Evolutionary conservation across 352 stramenopile genomes (phyloP).

Genomic region (Pythium apleroticum): DNA sequence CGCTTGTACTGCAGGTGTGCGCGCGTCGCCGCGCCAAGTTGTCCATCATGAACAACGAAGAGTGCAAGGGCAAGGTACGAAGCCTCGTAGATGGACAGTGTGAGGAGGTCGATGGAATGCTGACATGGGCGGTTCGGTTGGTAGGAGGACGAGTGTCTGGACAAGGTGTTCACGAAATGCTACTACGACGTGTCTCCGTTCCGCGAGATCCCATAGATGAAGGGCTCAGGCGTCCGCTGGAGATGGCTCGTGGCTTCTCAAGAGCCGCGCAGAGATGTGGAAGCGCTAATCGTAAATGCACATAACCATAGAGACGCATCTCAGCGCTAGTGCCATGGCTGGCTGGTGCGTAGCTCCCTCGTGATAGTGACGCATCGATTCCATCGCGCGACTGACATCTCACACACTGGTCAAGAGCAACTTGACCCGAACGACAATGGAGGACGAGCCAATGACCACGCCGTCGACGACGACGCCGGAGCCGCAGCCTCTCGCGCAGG

Average conservation of each 20-base stretch:
- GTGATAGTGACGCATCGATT: constrained; percentile 13
- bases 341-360: constrained; percentile 22
- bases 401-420: constrained; percentile 15
- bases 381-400: neutral
- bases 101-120: neutral
- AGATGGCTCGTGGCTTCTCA: neutral
- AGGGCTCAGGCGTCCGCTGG: neutral
- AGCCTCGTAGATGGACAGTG: neutral
- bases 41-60: constrained; percentile 45
- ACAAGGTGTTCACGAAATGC: constrained; percentile 84
- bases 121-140: neutral
- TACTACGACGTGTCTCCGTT: constrained; percentile 84
- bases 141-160: constrained; percentile 82
- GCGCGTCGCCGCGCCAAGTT: constrained; percentile 86
- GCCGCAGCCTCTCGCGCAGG: neutral
- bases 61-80: constrained; percentile 54
- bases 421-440: neutral
- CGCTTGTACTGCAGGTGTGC: constrained; percentile 54
- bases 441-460: constrained; percentile 14
- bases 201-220: constrained; percentile 73
- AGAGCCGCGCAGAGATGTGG: neutral
- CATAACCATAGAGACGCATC: constrained; percentile 3
- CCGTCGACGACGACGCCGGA: neutral
- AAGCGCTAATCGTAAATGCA: neutral
- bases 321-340: neutral